A percentile compares a stretch with the other conserved stretches of the same genome.
phyloP scores from a whole-genome alignment of 2,329 filamentous ascomycete genomes.

The Alternaria sp. region DNA sequence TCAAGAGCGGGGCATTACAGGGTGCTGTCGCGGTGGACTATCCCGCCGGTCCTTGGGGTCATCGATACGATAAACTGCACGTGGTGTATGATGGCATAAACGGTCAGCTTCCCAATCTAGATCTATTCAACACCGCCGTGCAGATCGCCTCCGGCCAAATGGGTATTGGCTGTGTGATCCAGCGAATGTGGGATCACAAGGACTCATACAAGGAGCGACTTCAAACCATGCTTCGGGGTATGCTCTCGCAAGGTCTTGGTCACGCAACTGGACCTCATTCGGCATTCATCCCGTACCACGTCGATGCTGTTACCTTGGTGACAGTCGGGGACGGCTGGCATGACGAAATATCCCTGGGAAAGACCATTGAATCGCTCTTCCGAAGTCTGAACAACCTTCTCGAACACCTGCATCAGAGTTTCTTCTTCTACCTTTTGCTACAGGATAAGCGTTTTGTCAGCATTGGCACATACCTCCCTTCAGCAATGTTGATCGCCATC shows the following conservation, averaged over 20 bases:
- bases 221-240: constrained; percentile 87
- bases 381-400: constrained; percentile 94
- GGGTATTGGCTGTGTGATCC: constrained; percentile 83
- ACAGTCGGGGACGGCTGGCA: constrained; percentile 93
- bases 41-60: constrained; percentile 71
- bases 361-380: constrained; percentile 88
- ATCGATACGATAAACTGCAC: constrained; percentile 85
- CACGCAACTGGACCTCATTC: constrained; percentile 91
- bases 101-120: constrained; percentile 92
- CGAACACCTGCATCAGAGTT: constrained; percentile 97
- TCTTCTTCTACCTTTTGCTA: constrained; percentile 98
- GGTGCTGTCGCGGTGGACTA: constrained; percentile 95
- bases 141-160: constrained; percentile 90
- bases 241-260: constrained; percentile 90
- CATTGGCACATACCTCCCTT: constrained; percentile 95
- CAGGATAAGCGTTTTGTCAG: constrained; percentile 92
- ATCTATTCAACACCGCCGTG: constrained; percentile 93
- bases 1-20: constrained; percentile 93
- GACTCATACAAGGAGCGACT: constrained; percentile 83
- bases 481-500: constrained; percentile 93
- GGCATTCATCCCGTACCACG: constrained; percentile 96
- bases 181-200: constrained; percentile 81
- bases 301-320: constrained; percentile 93
- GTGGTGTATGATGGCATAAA: constrained; percentile 96
- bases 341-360: constrained; percentile 94